Evolutionary conservation across 768 basidiomycete species (phyloP).

Genomic region (Lenzites betulinus): DNA sequence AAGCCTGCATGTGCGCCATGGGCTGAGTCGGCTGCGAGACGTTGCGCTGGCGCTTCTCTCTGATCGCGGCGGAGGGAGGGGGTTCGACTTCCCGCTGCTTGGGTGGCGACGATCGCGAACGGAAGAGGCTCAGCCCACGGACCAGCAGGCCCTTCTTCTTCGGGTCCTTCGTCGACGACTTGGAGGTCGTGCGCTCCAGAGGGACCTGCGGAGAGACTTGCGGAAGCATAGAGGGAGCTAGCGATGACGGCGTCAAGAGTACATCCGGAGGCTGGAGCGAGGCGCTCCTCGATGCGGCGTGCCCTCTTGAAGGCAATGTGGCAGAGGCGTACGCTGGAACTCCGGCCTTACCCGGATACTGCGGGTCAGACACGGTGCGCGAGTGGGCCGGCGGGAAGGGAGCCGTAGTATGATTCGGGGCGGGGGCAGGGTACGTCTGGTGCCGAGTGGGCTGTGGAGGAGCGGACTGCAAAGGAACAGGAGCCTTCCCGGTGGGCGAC

Average conservation of each 20-base stretch:
- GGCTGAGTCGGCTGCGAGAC: conserved; percentile 18
- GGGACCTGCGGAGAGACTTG: conserved; percentile 14
- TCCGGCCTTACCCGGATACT: conserved; percentile 22
- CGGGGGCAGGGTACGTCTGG: conserved; percentile 22
- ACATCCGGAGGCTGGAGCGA: conserved; percentile 48
- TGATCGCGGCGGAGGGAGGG: conserved; percentile 5
- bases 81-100: conserved; percentile 24
- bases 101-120: conserved; percentile 33
- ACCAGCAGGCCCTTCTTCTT: conserved; percentile 36
- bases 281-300: conserved; percentile 21
- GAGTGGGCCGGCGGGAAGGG: conserved; percentile 19
- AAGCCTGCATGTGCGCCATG: not conserved
- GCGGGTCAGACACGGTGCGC: conserved; percentile 29
- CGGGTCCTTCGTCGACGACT: conserved; percentile 29
- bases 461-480: conserved; percentile 16
- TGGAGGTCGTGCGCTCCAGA: conserved; percentile 28
- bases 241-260: conserved; percentile 65
- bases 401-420: not conserved
- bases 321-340: conserved; percentile 7
- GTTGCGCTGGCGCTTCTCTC: conserved; percentile 14
- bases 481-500: conserved; percentile 16
- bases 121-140: conserved; percentile 30
- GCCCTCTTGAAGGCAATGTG: conserved; percentile 28
- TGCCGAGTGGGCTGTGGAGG: conserved; percentile 21
- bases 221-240: conserved; percentile 41